Percentiles rank a stretch among this genome's conserved stretches.
Evolutionary conservation across 2,329 filamentous ascomycete species (phyloP).

Genomic region (Claviceps lovelessii): DNA sequence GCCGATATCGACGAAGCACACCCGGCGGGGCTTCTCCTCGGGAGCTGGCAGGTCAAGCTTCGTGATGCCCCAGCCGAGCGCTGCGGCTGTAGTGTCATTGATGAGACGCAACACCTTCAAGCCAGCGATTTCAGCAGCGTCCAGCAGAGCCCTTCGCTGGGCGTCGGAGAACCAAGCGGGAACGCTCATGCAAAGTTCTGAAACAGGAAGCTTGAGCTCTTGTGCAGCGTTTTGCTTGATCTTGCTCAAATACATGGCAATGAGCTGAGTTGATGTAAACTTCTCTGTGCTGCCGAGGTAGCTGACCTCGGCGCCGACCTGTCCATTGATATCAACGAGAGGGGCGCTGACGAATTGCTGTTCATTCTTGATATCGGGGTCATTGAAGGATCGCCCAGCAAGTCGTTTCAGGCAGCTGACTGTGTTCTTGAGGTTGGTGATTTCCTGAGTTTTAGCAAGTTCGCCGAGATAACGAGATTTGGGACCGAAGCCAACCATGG

Average conservation of each 20-base stretch:
- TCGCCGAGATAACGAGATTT: conserved; percentile 92
- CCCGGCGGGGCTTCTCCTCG: conserved; percentile 84
- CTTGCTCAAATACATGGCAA: conserved; percentile 92
- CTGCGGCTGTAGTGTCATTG: conserved; percentile 95
- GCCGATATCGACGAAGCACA: conserved; percentile 87
- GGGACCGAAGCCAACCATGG: conserved; percentile 86
- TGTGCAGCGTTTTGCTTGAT: conserved; percentile 74
- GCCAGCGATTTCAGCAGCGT: conserved; percentile 85
- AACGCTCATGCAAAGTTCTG: conserved; percentile 85
- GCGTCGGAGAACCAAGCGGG: conserved; percentile 95
- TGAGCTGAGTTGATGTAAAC: conserved; percentile 87
- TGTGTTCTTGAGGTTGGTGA: conserved; percentile 99
- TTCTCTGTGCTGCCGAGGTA: conserved; percentile 91
- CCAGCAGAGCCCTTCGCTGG: conserved; percentile 77
- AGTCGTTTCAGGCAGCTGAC: conserved; percentile 86
- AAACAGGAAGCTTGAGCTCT: conserved; percentile 83
- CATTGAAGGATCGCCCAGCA: conserved; percentile 69
- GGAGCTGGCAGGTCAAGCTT: conserved; percentile 80
- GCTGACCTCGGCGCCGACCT: conserved; percentile 84
- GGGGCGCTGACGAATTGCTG: conserved; percentile 77
- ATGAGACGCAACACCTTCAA: conserved; percentile 86
- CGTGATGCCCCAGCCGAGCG: conserved; percentile 93
- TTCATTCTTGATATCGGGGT: conserved; percentile 88
- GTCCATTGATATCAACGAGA: conserved; percentile 80
- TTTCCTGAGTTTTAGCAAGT: conserved; percentile 94